Conservation (phyloP, 208 protist genomes). For the Trypanosoma avium region DNA sequence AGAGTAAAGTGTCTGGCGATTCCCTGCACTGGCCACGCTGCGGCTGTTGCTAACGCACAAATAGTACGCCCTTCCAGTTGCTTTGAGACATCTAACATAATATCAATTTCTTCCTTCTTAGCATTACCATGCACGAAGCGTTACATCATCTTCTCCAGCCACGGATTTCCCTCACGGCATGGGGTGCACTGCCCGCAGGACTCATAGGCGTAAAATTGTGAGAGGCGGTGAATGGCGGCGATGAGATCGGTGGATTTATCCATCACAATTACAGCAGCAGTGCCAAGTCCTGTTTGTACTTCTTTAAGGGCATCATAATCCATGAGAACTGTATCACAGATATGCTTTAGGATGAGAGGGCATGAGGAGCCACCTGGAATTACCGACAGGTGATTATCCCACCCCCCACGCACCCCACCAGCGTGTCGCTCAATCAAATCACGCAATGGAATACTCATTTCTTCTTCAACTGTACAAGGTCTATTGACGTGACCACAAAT, state of each 20-base stretch:
- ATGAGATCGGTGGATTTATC: slow-evolving; percentile 98
- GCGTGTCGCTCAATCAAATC: slow-evolving; percentile 97
- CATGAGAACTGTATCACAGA: slow-evolving; percentile 97
- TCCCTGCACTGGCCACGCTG: slow-evolving; percentile 98
- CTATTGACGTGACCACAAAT: slow-evolving; percentile 99
- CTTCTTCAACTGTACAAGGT: slow-evolving; percentile 98
- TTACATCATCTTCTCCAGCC: slow-evolving; percentile 97
- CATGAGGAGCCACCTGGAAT: slow-evolving; percentile 98
- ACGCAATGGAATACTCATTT: slow-evolving; percentile 98
- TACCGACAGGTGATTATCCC: slow-evolving; percentile 98
- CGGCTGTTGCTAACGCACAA: slow-evolving; percentile 98
- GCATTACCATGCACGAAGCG: slow-evolving; percentile 97
- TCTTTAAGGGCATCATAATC: slow-evolving; percentile 97
- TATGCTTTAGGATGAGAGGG: slow-evolving; percentile 93
- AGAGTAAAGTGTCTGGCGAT: slow-evolving; percentile 97
- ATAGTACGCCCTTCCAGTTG: slow-evolving; percentile 99
- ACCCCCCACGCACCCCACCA: slow-evolving; percentile 97
- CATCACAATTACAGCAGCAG: slow-evolving; percentile 99
- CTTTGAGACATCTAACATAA: slow-evolving; percentile 95
- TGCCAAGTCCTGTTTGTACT: slow-evolving; percentile 95
- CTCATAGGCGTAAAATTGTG: slow-evolving; percentile 98
- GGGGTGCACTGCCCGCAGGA: slow-evolving; percentile 98
- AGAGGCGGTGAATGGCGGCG: slow-evolving; percentile 93
- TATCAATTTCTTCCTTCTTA: slow-evolving; percentile 97
- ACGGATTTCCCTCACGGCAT: slow-evolving; percentile 96